These are phyloP conservation scores for Podospora didyma DNA, from an alignment of 495 filamentous ascomycete species.

Conservation along the genomic window DNA sequence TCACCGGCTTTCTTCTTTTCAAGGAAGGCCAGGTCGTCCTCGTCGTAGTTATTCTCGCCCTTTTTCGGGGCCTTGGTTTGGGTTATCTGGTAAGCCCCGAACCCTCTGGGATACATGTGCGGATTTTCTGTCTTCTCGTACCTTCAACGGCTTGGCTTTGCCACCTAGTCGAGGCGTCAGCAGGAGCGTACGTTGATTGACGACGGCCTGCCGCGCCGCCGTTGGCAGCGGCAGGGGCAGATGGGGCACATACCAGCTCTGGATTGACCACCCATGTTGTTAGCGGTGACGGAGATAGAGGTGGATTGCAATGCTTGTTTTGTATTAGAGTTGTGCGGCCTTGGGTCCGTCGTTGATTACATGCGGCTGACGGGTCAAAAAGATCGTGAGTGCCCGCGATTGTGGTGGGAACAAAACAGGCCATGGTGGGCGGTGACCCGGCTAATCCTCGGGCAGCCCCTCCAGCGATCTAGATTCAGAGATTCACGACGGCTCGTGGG, in stretches of 20 bases:
- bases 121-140: constrained; percentile 10
- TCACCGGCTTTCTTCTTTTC: constrained; percentile 72
- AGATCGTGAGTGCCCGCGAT: neutral
- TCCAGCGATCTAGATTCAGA: neutral
- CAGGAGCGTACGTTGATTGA: constrained; percentile 4
- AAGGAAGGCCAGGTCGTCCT: constrained; percentile 69
- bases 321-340: neutral
- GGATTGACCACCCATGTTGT: constrained; percentile 61
- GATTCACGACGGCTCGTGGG: too few species aligned
- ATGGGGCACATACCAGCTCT: constrained; percentile 53
- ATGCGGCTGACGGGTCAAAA: too few species aligned
- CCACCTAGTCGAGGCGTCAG: constrained; percentile 52
- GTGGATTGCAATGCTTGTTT: neutral
- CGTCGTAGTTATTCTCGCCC: constrained; percentile 67
- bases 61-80: constrained; percentile 59
- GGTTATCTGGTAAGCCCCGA: neutral
- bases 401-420: neutral
- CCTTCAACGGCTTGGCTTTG: constrained; percentile 81
- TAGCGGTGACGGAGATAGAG: neutral
- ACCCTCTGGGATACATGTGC: neutral
- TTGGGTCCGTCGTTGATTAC: neutral
- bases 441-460: neutral
- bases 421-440: neutral
- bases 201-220: neutral
- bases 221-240: neutral